A percentile compares a stretch with the other conserved stretches of the same genome.
These are phyloP conservation scores for Ceratobasidium sp. DNA, from an alignment of 1,284 basidiomycete species.

Conservation along the genomic window DNA sequence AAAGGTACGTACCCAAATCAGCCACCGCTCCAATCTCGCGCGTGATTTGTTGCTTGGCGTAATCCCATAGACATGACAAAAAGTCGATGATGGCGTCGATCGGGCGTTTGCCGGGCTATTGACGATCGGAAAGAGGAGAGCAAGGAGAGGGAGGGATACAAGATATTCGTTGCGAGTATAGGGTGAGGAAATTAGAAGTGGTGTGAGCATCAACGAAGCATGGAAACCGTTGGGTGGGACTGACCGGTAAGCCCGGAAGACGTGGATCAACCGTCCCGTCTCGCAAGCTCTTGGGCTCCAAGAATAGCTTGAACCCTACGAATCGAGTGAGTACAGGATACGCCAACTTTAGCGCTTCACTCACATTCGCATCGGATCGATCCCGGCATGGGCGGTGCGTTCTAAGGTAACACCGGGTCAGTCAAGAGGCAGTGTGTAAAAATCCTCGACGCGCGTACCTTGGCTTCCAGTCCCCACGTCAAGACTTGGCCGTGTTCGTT, in stretches of 20 bases:
- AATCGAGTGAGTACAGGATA: conserved; percentile 45
- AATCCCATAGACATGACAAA: conserved; percentile 82
- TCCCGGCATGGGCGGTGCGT: conserved; percentile 73
- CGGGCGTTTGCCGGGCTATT: conserved; percentile 76
- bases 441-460: conserved; percentile 53
- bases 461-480: conserved; percentile 84
- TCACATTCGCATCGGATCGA: conserved; percentile 77
- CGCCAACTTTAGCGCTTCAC: background rate
- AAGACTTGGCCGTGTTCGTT: conserved; percentile 75
- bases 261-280: conserved; percentile 75
- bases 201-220: background rate
- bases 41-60: conserved; percentile 85
- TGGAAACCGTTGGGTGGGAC: conserved; percentile 57
- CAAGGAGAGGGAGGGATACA: background rate
- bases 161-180: too few relatives aligned
- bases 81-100: conserved; percentile 84
- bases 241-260: background rate
- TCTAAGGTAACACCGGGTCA: conserved; percentile 54
- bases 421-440: background rate
- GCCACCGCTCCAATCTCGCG: conserved; percentile 83
- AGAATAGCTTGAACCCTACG: conserved; percentile 79
- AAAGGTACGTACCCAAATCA: conserved; percentile 72
- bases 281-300: conserved; percentile 80
- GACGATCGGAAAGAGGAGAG: background rate
- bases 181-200: too few relatives aligned